Evolutionary conservation across 495 filamentous ascomycete genomes (phyloP), one percentile per base, ranked within the genome.

Genomic region (Aspergillus leporis): DNA sequence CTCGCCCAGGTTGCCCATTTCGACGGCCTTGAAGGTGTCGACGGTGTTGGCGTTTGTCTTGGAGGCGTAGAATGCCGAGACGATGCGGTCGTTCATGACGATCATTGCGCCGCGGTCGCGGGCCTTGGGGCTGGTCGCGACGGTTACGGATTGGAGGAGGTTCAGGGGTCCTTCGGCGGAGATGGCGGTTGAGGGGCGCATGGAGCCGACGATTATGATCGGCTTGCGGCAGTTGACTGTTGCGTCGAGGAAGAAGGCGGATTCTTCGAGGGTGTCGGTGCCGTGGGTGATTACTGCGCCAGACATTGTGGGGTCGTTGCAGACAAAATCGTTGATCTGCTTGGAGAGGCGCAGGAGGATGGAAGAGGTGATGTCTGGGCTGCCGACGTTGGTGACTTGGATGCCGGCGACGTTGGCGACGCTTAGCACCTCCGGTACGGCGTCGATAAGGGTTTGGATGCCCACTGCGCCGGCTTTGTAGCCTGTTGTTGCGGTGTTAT

Each of bases 11-110:
- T 70, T 75, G 3, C 77, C 77, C 58, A 72, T 71, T 65, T 82
- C 79, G 21, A 65, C 59, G 0, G 71, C 71, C 63, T 71, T 76
- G 72, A 83, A 83, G 19, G 80, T 81, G 61, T 83, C 79, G 41
- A 81, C 66, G 32, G 74, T 70, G 61, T 83, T 83, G 25, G 78
- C 77, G 55, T 81, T 78, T 21, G 71, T 81, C 66, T 83, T 83
- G 55, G 78, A 74, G n/a, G 72, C 75, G 51, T 71, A 82, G 61
- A 68, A 79, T 5, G 80, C 78, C 5, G 65, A 72, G 10, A 68
- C 69, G 61, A 81, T 81, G 49, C 80, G 78, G 55, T 82, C 79
- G 62, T 82, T 82, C 63, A 81, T 63, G n/a, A 76, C 74, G 32
- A 81, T 72, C 71, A 82, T 73, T 2, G 77, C 68, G 36, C 77